Conservation (phyloP, 495 filamentous ascomycete species). For the Penicillium manginii region DNA sequence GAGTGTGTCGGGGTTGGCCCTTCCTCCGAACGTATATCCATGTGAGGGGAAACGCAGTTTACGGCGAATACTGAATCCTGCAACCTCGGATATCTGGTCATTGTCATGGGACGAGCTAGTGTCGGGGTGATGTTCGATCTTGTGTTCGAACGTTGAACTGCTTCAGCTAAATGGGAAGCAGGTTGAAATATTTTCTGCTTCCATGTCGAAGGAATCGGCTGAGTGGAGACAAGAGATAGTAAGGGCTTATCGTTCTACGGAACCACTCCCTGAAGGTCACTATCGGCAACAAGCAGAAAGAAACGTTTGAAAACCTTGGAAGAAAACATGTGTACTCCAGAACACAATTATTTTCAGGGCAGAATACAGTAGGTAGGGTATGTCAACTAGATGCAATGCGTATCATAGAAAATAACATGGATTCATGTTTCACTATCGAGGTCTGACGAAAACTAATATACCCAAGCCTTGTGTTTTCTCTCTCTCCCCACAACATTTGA, state of each 20-base stretch:
- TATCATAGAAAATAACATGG: neutral
- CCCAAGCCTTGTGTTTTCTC: neutral
- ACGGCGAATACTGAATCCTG: neutral
- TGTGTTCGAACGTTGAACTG: neutral
- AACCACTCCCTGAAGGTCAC: neutral
- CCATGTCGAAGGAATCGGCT: neutral
- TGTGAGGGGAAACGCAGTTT: constrained; percentile 3
- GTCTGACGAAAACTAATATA: neutral
- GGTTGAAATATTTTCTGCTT: neutral
- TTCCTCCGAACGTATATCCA: neutral
- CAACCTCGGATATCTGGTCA: neutral
- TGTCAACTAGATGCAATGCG: neutral
- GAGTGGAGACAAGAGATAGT: neutral
- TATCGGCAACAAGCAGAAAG: too few relatives aligned
- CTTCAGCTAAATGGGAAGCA: neutral
- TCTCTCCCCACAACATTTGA: neutral
- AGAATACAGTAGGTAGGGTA: neutral
- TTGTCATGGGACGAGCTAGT: neutral
- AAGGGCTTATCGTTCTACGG: neutral
- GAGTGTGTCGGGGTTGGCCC: neutral
- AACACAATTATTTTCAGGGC: neutral
- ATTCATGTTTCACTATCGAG: neutral
- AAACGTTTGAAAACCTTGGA: too few relatives aligned
- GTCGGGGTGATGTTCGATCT: neutral
- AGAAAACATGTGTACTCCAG: too few relatives aligned